Evolutionary conservation across 352 stramenopile genomes (phyloP).

Genomic region (Globisporangium uncinulatum): DNA sequence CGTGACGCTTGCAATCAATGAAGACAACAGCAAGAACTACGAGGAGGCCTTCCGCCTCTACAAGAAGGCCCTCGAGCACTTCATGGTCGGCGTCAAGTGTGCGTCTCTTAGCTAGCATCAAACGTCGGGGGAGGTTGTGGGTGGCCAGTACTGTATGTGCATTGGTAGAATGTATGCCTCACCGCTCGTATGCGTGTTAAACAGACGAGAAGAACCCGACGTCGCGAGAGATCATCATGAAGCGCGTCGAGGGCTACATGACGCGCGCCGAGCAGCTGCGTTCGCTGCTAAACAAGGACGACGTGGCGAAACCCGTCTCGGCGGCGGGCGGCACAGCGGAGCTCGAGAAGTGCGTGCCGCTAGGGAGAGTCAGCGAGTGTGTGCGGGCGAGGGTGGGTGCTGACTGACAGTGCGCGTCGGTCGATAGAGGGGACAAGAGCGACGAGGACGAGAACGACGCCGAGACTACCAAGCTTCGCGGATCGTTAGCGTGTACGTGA

Average conservation of each 20-base stretch:
- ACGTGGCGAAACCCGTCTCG: slow-evolving; percentile 48
- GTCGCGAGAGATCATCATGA: slow-evolving; percentile 88
- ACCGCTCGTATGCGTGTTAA: neutral
- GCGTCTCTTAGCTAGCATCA: slow-evolving; percentile 14
- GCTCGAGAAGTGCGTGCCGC: slow-evolving; percentile 57
- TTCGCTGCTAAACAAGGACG: slow-evolving; percentile 67
- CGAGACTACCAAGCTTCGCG: slow-evolving; percentile 95
- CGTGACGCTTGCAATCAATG: slow-evolving; percentile 80
- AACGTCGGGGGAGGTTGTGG: neutral
- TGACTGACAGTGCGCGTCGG: neutral
- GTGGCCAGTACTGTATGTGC: neutral
- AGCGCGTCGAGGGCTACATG: slow-evolving; percentile 89
- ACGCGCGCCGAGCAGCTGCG: slow-evolving; percentile 84
- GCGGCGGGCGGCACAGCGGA: slow-evolving; percentile 48
- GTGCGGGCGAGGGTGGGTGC: neutral
- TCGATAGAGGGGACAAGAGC: slow-evolving; percentile 63
- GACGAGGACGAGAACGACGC: slow-evolving; percentile 90
- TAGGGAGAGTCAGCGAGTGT: neutral
- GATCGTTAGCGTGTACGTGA: slow-evolving; percentile 83
- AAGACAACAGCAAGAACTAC: slow-evolving; percentile 89
- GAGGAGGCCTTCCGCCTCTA: slow-evolving; percentile 83
- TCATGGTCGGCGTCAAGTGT: slow-evolving; percentile 89
- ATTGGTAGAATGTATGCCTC: too few relatives aligned
- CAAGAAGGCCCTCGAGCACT: slow-evolving; percentile 88
- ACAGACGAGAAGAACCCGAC: slow-evolving; percentile 90